Conservation (phyloP, 2,329 filamentous ascomycete genomes). For the Colletotrichum sp. region DNA sequence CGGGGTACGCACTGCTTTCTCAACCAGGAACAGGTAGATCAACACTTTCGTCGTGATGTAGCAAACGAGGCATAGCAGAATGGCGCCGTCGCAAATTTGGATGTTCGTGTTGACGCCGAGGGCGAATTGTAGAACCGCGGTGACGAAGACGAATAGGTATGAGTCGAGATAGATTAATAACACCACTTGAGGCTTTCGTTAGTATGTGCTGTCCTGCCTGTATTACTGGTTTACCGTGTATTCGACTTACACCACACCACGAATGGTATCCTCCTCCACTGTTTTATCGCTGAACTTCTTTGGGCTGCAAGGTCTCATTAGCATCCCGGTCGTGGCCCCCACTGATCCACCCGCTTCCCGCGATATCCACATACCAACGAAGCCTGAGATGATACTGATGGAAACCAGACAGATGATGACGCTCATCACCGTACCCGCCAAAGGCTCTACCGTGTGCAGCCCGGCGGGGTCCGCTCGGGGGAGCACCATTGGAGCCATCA, state of each 20-base stretch:
- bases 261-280: slow-evolving; percentile 45
- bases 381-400: slow-evolving; percentile 37
- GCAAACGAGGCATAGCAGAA: slow-evolving; percentile 64
- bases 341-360: background rate
- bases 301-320: slow-evolving; percentile 34
- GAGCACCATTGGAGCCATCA: slow-evolving; percentile 10
- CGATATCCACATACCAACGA: slow-evolving; percentile 34
- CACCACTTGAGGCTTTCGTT: slow-evolving; percentile 49
- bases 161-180: slow-evolving; percentile 65
- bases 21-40: slow-evolving; percentile 70
- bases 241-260: slow-evolving; percentile 46
- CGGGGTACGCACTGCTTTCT: slow-evolving; percentile 57
- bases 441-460: slow-evolving; percentile 28
- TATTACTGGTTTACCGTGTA: background rate
- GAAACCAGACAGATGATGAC: slow-evolving; percentile 38
- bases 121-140: slow-evolving; percentile 60
- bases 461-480: background rate
- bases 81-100: slow-evolving; percentile 59
- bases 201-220: background rate
- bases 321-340: background rate
- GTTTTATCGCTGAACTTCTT: slow-evolving; percentile 38
- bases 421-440: slow-evolving; percentile 38
- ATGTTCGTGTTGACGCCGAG: slow-evolving; percentile 58
- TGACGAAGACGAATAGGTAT: slow-evolving; percentile 62
- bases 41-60: slow-evolving; percentile 69